Conservation (phyloP, 1,284 basidiomycete genomes). For the Cystobasidiaceae sp. region DNA sequence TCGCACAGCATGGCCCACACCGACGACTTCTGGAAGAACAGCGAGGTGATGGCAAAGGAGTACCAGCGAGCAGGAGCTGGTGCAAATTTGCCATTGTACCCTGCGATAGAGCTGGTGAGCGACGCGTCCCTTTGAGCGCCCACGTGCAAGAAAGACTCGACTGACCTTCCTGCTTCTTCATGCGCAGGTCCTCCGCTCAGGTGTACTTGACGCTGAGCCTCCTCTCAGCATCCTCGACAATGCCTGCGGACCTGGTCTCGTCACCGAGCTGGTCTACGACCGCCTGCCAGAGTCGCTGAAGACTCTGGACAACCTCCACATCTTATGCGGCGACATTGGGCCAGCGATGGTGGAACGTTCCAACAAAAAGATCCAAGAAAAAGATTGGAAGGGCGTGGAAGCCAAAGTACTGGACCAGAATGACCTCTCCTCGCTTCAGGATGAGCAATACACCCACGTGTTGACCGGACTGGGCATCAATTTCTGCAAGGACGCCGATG, state of each 20-base stretch:
- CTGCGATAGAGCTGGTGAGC: conserved; percentile 7
- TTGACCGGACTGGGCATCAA: conserved; percentile 17
- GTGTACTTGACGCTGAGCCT: background rate
- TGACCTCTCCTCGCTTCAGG: background rate
- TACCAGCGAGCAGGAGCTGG: conserved; percentile 1
- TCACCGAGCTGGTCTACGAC: conserved; percentile 1
- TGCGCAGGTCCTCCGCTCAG: conserved; percentile 13
- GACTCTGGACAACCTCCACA: background rate
- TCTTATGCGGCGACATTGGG: conserved; percentile 9
- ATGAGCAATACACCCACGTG: conserved; percentile 1
- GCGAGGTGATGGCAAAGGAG: conserved; percentile 2
- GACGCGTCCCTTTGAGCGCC: background rate
- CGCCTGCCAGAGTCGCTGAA: background rate
- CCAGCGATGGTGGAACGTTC: conserved; percentile 10
- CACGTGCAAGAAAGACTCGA: background rate
- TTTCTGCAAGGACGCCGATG: conserved; percentile 6
- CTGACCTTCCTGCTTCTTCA: background rate
- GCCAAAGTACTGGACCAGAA: conserved; percentile 4
- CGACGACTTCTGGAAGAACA: conserved; percentile 2
- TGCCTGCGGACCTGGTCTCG: background rate
- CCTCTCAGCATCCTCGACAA: conserved; percentile 15
- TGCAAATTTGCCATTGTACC: background rate
- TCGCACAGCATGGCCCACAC: background rate
- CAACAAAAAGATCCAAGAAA: background rate
- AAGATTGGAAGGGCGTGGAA: conserved; percentile 1